Base-by-base conservation (phyloP, 106 monocot species). In the Dendrobium chrysotoxum region DNA sequence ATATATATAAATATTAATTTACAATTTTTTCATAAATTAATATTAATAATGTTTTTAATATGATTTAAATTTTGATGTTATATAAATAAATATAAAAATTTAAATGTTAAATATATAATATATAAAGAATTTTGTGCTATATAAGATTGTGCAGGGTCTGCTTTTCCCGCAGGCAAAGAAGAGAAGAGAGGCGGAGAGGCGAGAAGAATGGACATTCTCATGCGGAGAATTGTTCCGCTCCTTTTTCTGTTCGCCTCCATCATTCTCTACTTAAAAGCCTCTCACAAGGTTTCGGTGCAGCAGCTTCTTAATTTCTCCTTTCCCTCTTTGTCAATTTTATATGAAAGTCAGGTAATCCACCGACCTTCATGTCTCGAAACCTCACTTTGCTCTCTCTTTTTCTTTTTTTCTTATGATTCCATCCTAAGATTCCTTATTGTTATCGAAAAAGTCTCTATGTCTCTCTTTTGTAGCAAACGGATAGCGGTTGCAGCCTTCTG, bases 401-500 rank as follows among this genome's bases (percentile, higher is more conserved):
- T 18, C 44, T 47, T 35, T 53, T 40, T 54, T 78, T 70, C 25
- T 38, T 78, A 47, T 39, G 35, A 28, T 55, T 78, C 12, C 31
- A 28, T 8, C 7, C 5, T 6, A 39, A 16, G 18, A 42, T 79
- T 68, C 42, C 0, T 66, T 40, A 40, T 50, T 0, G 25, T 38
- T 26, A 9, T 64, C 38, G 6, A 55, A 18, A 2, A 55, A 18
- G 9, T 25, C 16, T 57, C 0, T 39, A 39, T 47, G 20, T 78
- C 65, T 77, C 23, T 53, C 75, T 72, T 58, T 1, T 81, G 26
- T 47, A 95, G 95, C 72, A 79, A 76, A 76, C 86, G 31, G 81
- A 65, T 26, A 75, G 70, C 17, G 84, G 57, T 47, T 98, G 98
- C 46, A 98, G 98, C 82, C 77, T 98, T n/a, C 87, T 98, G 28